Evolutionary conservation across 176 grass and related monocot species (phyloP).

Genomic region (Pontederia crassipes): DNA sequence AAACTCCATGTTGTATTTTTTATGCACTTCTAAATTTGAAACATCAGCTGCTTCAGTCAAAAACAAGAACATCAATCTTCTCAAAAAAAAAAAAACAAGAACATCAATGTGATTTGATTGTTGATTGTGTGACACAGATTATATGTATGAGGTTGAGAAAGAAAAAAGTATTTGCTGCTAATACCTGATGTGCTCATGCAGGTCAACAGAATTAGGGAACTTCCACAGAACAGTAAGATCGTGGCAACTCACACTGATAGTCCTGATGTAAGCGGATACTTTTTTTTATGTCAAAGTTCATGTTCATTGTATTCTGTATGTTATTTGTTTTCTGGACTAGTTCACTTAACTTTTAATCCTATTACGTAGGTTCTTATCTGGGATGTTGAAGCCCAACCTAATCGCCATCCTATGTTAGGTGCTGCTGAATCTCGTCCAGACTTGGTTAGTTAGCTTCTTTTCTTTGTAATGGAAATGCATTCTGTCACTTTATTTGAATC

Average conservation of each 20-base stretch:
- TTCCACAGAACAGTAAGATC: constrained; percentile 90
- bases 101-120: too few species aligned
- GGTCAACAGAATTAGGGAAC: constrained; percentile 97
- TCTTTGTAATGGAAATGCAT: too few species aligned
- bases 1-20: too few species aligned
- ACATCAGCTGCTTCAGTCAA: too few species aligned
- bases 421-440: constrained; percentile 66
- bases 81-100: too few species aligned
- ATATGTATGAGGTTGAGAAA: too few species aligned
- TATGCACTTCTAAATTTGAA: too few species aligned
- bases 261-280: constrained; percentile 57
- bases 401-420: constrained; percentile 64
- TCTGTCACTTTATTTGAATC: too few species aligned
- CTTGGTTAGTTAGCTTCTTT: constrained; percentile 29
- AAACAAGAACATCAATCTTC: too few species aligned
- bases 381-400: constrained; percentile 85
- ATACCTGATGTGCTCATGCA: constrained; percentile 11
- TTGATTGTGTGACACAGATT: too few species aligned
- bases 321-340: background rate
- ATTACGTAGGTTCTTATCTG: constrained; percentile 76
- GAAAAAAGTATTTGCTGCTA: too few species aligned
- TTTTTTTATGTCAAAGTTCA: constrained; percentile 10
- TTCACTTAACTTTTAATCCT: constrained; percentile 13
- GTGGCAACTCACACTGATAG: constrained; percentile 93
- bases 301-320: background rate